Evolutionary conservation across 2,329 filamentous ascomycete species (phyloP).

Genomic region (Arthrobotrys iridis): DNA sequence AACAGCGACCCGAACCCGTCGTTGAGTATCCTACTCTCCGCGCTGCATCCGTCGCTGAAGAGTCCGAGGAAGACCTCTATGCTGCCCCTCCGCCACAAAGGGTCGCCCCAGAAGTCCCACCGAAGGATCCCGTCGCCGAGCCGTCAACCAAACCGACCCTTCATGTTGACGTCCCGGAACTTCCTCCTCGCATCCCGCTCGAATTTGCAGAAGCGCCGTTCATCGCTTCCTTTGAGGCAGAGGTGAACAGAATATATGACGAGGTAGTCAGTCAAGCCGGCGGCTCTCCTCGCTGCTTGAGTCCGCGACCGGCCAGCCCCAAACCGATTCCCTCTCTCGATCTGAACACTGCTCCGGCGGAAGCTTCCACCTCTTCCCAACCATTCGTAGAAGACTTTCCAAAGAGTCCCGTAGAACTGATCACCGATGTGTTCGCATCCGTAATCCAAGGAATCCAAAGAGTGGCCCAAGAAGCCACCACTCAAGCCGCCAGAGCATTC

Average conservation of each 20-base stretch:
- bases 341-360: constrained; percentile 3
- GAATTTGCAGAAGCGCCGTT: constrained; percentile 41
- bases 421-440: constrained; percentile 36
- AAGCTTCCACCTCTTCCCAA: constrained; percentile 3
- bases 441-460: constrained; percentile 51
- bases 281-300: constrained; percentile 42
- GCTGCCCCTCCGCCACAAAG: constrained; percentile 24
- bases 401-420: constrained; percentile 43
- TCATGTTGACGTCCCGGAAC: neutral
- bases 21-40: constrained; percentile 7
- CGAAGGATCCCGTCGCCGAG: constrained; percentile 20
- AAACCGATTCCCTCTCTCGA: constrained; percentile 11
- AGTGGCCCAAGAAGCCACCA: constrained; percentile 45
- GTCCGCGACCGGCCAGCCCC: constrained; percentile 28
- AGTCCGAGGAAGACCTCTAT: constrained; percentile 45
- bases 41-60: constrained; percentile 7
- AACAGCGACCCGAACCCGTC: neutral
- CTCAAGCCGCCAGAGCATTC: constrained; percentile 48
- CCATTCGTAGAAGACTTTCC: constrained; percentile 24
- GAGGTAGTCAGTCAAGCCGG: constrained; percentile 46
- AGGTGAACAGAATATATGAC: constrained; percentile 51
- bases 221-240: constrained; percentile 51
- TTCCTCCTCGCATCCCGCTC: constrained; percentile 23
- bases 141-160: neutral
- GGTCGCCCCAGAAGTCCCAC: constrained; percentile 7